Base-by-base conservation (phyloP, 352 stramenopile species). In the Phytophthora citricola region DNA sequence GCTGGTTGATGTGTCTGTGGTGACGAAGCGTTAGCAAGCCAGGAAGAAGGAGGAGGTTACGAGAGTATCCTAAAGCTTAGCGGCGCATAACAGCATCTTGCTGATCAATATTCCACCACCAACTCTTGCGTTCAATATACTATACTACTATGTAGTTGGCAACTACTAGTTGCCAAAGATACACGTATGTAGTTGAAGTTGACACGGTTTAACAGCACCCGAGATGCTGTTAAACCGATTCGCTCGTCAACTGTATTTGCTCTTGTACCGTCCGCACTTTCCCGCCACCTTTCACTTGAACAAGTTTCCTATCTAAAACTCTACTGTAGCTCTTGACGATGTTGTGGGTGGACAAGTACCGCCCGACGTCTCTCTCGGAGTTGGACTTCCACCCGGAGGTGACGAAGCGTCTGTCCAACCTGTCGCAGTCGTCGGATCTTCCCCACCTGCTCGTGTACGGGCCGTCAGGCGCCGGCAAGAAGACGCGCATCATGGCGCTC, bases 281-380 rank as follows among this genome's bases (percentile, higher is more conserved):
- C 43, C 46, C 60, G 51, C 44, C 48, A 20, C 17, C 17, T 20
- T 20, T 20, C 17, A 20, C 17, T 20, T 20, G 17, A 20, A 20
- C 17, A 20, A 20, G 17, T 20, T 20, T 20, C 17, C 17, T 20
- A 20, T 20, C 17, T 20, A 20, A 20, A 20, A 20, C 17, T 20
- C 17, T 20, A 36, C 22, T 26, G 24, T 4, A 26, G 24, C 24
- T 26, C 24, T 26, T 26, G 4, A 31, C 14, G 6, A 74, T 99
- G 96, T 75, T 99, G 58, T 99, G 97, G 97, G 96, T 99, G 22
- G 98, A 99, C 79, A 99, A 99, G 85, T 97, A 99, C 78, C 88
- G 97, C 11, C 98, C 98, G 34, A 97, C 78, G 58, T 85, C 88
- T 41, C 81, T 99, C 39, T 69, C 78, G 44, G 86, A 89, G 66